These are phyloP conservation scores for Pleurotus platypus DNA, from an alignment of 768 basidiomycete species.

Conservation along the genomic window DNA sequence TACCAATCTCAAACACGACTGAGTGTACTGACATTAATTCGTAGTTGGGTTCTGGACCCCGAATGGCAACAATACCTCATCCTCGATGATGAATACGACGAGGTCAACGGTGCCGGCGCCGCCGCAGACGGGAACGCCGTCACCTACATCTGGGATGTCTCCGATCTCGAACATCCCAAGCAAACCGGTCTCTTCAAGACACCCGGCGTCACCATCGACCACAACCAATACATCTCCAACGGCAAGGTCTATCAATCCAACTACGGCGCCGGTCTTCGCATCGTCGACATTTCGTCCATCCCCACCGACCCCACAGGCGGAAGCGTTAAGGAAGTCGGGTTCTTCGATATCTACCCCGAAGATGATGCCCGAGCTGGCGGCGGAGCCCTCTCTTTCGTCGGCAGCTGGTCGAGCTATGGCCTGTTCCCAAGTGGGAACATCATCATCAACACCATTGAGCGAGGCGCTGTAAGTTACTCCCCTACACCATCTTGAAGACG, in stretches of 20 bases:
- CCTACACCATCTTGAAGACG: too few relatives aligned
- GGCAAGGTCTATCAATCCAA: slow-evolving; percentile 25
- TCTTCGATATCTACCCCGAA: slow-evolving; percentile 6
- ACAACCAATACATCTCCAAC: slow-evolving; percentile 24
- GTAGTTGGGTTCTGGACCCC: slow-evolving; percentile 19
- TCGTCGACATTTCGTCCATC: slow-evolving; percentile 24
- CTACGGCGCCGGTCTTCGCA: slow-evolving; percentile 24
- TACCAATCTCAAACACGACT: too few relatives aligned
- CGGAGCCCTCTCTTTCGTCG: slow-evolving; percentile 10
- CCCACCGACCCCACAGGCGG: slow-evolving; percentile 24
- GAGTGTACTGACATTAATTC: neutral
- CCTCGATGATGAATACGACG: slow-evolving; percentile 26
- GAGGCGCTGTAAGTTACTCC: slow-evolving; percentile 2
- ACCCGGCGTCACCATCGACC: slow-evolving; percentile 22
- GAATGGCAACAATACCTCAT: slow-evolving; percentile 22
- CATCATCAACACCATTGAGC: slow-evolving; percentile 14
- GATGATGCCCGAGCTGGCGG: slow-evolving; percentile 4
- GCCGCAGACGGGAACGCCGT: slow-evolving; percentile 20
- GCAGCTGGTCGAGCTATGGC: slow-evolving; percentile 13
- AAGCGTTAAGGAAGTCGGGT: slow-evolving; percentile 7
- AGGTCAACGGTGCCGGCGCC: slow-evolving; percentile 13
- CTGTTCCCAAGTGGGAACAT: slow-evolving; percentile 14
- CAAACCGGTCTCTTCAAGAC: slow-evolving; percentile 25
- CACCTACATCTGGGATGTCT: slow-evolving; percentile 29
- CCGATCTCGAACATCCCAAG: slow-evolving; percentile 19